Conservation (phyloP, 2,329 filamentous ascomycete species). For the Fusarium pseudoanthophilum region DNA sequence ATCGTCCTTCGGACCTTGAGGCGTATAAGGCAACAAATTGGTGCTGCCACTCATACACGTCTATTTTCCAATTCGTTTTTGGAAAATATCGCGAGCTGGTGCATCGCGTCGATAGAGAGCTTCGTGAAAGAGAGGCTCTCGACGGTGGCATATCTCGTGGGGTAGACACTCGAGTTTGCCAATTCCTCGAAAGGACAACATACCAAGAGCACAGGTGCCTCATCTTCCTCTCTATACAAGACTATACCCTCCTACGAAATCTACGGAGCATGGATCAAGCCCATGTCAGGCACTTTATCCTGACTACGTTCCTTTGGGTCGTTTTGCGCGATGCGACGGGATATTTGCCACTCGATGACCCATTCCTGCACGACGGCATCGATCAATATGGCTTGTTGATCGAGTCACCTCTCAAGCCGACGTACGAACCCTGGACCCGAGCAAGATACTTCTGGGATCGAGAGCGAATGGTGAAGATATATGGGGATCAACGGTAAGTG, state of each 20-base stretch:
- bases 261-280: neutral
- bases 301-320: neutral
- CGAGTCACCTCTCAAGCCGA: neutral
- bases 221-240: neutral
- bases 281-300: neutral
- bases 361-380: too few relatives aligned
- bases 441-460: neutral
- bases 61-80: neutral
- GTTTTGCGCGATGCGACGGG: neutral
- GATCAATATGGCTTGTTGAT: neutral
- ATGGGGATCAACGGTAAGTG: neutral
- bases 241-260: neutral
- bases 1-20: neutral
- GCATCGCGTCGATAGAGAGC: neutral
- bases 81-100: neutral
- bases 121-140: neutral
- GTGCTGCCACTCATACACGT: neutral
- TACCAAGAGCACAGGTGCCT: neutral
- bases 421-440: neutral
- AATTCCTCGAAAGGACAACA: neutral
- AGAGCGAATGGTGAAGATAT: neutral
- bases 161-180: neutral
- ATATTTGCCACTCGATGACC: fast-evolving
- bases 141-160: neutral
- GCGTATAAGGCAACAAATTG: neutral